Base-by-base conservation (phyloP, 441 rosid species). In the Arabidopsis lyrata region DNA sequence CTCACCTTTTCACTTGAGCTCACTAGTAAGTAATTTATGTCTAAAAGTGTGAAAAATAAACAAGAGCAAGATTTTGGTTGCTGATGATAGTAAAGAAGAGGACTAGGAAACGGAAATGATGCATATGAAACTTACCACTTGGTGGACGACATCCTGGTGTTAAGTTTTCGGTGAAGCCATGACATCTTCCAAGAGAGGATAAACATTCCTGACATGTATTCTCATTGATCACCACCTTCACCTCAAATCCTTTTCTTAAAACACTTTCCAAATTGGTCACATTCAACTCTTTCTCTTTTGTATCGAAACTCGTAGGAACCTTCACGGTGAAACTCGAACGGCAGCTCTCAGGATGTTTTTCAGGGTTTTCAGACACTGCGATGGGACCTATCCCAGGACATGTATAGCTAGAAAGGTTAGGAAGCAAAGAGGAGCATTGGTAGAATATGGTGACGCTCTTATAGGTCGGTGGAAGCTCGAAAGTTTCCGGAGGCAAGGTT, bases 221-320 rank as follows among this genome's bases (percentile, higher is more conserved):
- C 13, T 32, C 12, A 31, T 80, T 83, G 3, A 54, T 54, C 74
- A 48, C 75, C 82, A 82, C 42, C 68, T 61, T 77, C 47, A 84
- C 83, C 71, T 81, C 78, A 57, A 90, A 88, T 12, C 91, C 93
- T 44, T 60, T 15, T 6, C 44, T 72, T 29, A 82, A 34, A 54
- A 59, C 49, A 42, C 11, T 15, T 39, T 15, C 9, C 4, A 82
- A 3, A 5, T 0, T 1, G 0, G 29, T n/a, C 0, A 14, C 5
- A 36, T 16, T 58, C 29, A 47, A 29, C 5, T 0, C 0, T 9
- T 36, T 3, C 2, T 13, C 3, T 13, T 0, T 11, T 0, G 11
- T 0, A 13, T 32, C 1, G 0, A 27, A 35, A 0, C 8, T 6
- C 18, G 0, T 47, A 11, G 70, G 48, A 54, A 84, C 76, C 0